Base-by-base conservation (phyloP, 768 basidiomycete genomes). In the Tricholoma bakamatsutake region DNA sequence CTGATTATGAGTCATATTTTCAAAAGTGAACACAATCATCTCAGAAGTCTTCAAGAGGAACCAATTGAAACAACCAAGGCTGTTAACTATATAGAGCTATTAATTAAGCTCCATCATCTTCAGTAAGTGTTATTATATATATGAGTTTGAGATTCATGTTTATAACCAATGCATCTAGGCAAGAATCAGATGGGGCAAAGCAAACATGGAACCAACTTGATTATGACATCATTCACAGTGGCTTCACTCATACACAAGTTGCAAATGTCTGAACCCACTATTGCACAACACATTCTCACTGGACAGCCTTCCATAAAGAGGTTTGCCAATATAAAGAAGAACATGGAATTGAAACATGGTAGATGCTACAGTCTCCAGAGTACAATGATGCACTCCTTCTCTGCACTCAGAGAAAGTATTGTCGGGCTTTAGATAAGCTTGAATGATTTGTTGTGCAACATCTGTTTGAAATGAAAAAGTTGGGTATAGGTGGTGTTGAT, bases 21-120 rank as follows among this genome's bases (percentile, higher is more conserved):
- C 8, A 34, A 24, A 34, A 34, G 33, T 34, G 33, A 34, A 34
- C 33, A 34, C 33, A 34, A 12, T 34, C 5, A 57, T 7, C 64
- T 74, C 49, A 37, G 34, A 15, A 64, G 42, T 3, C 59, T 71
- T 2, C 62, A 66, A 0, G 49, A 67, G 12, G 72, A 71, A 54
- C 40, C 57, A 5, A 58, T 63, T 3, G 57, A 61, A 13, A 69
- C 71, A 45, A 15, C 69, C 2, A 64, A 64, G 53, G 59, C 61
- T 6, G 59, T 71, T 18, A 63, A 64, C 6, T 73, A 74, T 57
- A 69, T 70, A 1, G 68, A 70, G 59, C 59, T 66, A 6, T 24
- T 24, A 3, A 24, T 24, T 24, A 24, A 24, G 21, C 21, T 24
- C 3, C 3, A 24, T 3, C 21, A 24, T 3, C 21, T 24, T 24